Conservation (phyloP, 2,329 filamentous ascomycete species). For the Sporothrix protearum region DNA sequence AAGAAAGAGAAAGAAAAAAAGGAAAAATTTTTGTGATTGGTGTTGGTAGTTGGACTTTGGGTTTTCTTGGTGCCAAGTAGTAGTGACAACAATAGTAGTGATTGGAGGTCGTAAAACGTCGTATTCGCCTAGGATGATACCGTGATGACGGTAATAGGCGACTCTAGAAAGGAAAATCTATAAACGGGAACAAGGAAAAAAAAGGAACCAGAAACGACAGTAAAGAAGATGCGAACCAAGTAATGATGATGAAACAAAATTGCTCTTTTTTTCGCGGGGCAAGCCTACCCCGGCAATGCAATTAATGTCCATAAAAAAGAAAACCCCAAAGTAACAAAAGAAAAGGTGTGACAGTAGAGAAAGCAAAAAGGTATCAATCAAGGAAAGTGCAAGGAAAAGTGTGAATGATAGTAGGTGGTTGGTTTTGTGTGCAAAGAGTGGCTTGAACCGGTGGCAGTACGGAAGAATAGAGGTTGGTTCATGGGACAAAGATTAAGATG, state of each 20-base stretch:
- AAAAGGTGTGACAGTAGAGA: not conserved
- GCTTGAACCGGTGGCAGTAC: not conserved
- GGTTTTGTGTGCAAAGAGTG: not conserved
- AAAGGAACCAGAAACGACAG: not conserved
- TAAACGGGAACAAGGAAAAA: not conserved
- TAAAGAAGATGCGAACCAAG: not conserved
- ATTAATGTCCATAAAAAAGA: not conserved
- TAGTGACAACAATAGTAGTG: slow-evolving; percentile 7
- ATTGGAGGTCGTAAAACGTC: slow-evolving; percentile 24
- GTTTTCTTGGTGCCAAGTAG: not conserved
- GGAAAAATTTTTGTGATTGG: slow-evolving; percentile 2
- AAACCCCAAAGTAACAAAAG: not conserved
- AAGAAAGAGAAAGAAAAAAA: slow-evolving; percentile 15
- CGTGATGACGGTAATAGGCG: slow-evolving; percentile 1
- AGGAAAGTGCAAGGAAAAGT: not conserved
- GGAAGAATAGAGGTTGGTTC: not conserved
- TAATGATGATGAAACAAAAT: slow-evolving; percentile 5
- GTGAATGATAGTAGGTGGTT: not conserved
- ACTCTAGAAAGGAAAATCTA: slow-evolving; percentile 11
- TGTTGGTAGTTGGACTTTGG: slow-evolving; percentile 4
- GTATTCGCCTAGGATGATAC: slow-evolving; percentile 8
- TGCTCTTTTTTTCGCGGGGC: not conserved
- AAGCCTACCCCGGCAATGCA: slow-evolving; percentile 13
- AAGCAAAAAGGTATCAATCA: slow-evolving; percentile 14
- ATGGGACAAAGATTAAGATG: not conserved